Evolutionary conservation across 129 eudicot species (phyloP).

Genomic region (Daucus carota): DH1_v3.0 NC_030383.2:59626001-59626500

Average conservation of each 20-base stretch:
- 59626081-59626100: background rate
- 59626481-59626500: background rate
- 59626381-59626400: background rate
- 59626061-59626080: background rate
- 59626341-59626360: background rate
- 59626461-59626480: background rate
- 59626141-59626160: background rate
- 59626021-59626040: background rate
- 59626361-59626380: background rate
- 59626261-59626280: background rate
- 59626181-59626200: slow-evolving; percentile 3
- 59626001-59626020: background rate
- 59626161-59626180: background rate
- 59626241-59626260: background rate
- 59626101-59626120: background rate
- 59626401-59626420: background rate
- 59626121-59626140: background rate
- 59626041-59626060: background rate
- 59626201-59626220: background rate
- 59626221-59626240: background rate
- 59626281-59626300: background rate
- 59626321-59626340: background rate
- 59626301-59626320: background rate
- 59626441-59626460: background rate
- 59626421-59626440: background rate